Percentiles rank a stretch among this genome's conserved stretches.
Conservation (phyloP, 768 basidiomycete species). For the Aureoboletus auriporus region DNA sequence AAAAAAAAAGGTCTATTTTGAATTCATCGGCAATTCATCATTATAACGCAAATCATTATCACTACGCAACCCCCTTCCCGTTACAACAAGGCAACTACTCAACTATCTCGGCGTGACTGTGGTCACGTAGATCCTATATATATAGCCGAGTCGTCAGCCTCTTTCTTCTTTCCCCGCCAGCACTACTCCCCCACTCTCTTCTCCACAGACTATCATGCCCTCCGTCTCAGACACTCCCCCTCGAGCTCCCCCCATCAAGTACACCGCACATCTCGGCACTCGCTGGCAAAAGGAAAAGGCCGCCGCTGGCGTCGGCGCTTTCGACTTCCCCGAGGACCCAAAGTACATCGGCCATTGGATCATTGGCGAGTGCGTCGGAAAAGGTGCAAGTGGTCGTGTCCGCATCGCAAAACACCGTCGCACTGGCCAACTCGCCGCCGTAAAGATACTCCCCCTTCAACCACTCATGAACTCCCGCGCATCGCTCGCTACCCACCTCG, state of each 20-base stretch:
- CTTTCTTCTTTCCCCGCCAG: no score
- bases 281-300: conserved; percentile 89
- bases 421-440: conserved; percentile 89
- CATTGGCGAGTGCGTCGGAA: conserved; percentile 90
- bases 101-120: no score
- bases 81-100: no score
- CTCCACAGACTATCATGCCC: conserved; percentile 10
- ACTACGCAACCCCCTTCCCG: no score
- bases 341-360: conserved; percentile 88
- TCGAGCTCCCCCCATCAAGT: conserved; percentile 67
- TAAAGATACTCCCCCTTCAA: conserved; percentile 90
- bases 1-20: no score
- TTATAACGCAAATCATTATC: no score
- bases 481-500: conserved; percentile 60
- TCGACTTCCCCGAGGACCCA: conserved; percentile 83
- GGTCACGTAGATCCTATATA: no score
- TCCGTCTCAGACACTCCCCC: conserved; percentile 55
- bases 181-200: no score
- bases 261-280: conserved; percentile 66
- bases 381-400: conserved; percentile 91
- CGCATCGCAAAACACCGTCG: conserved; percentile 85
- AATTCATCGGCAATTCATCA: no score
- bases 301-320: conserved; percentile 68
- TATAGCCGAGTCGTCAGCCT: no score
- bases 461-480: conserved; percentile 70